Conservation (phyloP, 495 filamentous ascomycete species). For the Aspergillus sparsus region DNA sequence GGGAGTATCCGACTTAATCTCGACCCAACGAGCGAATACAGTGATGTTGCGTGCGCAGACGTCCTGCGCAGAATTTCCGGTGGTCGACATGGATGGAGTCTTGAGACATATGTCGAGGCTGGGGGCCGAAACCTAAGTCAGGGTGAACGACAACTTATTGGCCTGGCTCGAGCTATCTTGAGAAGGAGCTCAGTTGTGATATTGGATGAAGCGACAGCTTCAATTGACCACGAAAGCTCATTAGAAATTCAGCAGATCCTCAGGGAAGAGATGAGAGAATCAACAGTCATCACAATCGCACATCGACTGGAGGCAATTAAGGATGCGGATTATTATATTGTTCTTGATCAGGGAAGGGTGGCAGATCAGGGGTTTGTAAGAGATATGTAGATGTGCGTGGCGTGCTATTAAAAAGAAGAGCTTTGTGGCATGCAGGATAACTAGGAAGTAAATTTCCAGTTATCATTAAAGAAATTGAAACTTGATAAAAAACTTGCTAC, state of each 20-base stretch:
- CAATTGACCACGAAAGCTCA: slow-evolving; percentile 78
- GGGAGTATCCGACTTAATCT: slow-evolving; percentile 61
- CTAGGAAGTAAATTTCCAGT: too few species aligned
- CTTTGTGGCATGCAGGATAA: too few species aligned
- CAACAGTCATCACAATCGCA: slow-evolving; percentile 85
- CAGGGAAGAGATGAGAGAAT: slow-evolving; percentile 69
- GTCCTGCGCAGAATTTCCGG: slow-evolving; percentile 55
- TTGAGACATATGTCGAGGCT: slow-evolving; percentile 56
- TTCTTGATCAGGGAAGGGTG: slow-evolving; percentile 65
- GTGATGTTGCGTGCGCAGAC: slow-evolving; percentile 51
- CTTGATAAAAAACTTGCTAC: too few species aligned
- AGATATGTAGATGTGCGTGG: slow-evolving; percentile 20
- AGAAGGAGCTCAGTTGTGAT: slow-evolving; percentile 61
- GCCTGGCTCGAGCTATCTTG: slow-evolving; percentile 58
- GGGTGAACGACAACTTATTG: slow-evolving; percentile 64
- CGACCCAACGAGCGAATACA: slow-evolving; percentile 50
- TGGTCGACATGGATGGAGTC: slow-evolving; percentile 52
- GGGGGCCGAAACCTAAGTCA: slow-evolving; percentile 61
- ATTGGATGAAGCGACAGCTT: slow-evolving; percentile 83
- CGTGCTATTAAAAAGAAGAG: too few species aligned
- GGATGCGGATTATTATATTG: slow-evolving; percentile 71
- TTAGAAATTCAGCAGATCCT: slow-evolving; percentile 74
- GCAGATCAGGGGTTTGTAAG: slow-evolving; percentile 38
- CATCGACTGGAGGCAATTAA: slow-evolving; percentile 80
- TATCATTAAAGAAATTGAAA: too few species aligned